Evolutionary conservation across 2,329 filamentous ascomycete species (phyloP).

Genomic region (Epichloe bromicola): DNA sequence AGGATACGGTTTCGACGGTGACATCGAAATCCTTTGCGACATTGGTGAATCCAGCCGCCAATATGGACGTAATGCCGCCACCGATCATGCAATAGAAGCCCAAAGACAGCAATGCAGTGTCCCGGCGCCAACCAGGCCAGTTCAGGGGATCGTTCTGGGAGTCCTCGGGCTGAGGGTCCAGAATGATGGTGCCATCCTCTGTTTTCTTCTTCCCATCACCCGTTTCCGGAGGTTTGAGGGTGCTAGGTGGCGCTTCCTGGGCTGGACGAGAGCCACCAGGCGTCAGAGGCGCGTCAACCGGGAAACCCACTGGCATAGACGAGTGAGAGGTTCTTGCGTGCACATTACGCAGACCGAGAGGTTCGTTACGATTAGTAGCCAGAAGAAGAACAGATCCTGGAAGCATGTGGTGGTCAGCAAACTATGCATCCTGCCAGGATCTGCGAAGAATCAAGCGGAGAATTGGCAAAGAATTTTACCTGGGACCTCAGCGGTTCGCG

Average conservation of each 20-base stretch:
- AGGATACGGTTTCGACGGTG: slow-evolving; percentile 57
- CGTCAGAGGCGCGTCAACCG: slow-evolving; percentile 21
- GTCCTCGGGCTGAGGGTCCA: slow-evolving; percentile 87
- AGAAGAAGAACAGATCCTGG: slow-evolving; percentile 10
- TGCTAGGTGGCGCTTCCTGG: slow-evolving; percentile 2
- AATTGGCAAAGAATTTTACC: slow-evolving; percentile 1
- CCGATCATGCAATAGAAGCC: slow-evolving; percentile 91
- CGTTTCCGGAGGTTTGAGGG: slow-evolving; percentile 7
- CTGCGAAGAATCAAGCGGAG: too few species aligned
- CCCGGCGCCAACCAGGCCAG: slow-evolving; percentile 73
- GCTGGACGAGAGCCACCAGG: slow-evolving; percentile 14
- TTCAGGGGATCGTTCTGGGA: slow-evolving; percentile 85
- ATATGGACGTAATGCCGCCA: slow-evolving; percentile 79
- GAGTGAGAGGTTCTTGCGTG: slow-evolving; percentile 20
- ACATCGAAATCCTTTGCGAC: slow-evolving; percentile 56
- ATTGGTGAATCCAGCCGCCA: slow-evolving; percentile 80
- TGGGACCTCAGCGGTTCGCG: slow-evolving; percentile 6
- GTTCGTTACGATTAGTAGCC: slow-evolving; percentile 9
- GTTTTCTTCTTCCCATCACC: slow-evolving; percentile 57
- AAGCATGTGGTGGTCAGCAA: neutral
- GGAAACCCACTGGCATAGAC: slow-evolving; percentile 36
- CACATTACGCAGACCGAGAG: slow-evolving; percentile 7
- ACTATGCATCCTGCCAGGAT: too few species aligned
- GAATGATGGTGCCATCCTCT: slow-evolving; percentile 66
- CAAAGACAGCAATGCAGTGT: slow-evolving; percentile 65